A percentile compares a stretch with the other conserved stretches of the same genome.
Evolutionary conservation across 805 yeast species (phyloP).

Genomic region (Teunomyces kruisii): DNA sequence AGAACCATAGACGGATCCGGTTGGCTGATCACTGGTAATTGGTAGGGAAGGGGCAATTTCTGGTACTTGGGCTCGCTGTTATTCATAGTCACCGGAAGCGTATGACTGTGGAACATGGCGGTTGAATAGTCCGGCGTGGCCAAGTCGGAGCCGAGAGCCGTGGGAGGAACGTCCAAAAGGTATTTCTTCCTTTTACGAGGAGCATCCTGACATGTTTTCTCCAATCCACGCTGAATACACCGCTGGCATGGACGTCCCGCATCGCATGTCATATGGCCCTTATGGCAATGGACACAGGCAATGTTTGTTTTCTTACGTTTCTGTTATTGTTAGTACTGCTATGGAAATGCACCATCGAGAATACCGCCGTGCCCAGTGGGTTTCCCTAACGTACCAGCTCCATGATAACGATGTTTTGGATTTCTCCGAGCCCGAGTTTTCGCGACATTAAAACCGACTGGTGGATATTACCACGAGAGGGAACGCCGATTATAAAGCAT

Average conservation of each 20-base stretch:
- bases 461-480: background rate
- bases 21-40: constrained; percentile 1
- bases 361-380: background rate
- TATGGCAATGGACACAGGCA: constrained; percentile 90
- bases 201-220: constrained; percentile 79
- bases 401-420: background rate
- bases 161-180: constrained; percentile 56
- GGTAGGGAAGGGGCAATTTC: constrained; percentile 1
- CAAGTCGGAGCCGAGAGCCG: background rate
- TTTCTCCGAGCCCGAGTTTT: constrained; percentile 1
- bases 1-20: background rate
- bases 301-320: constrained; percentile 66
- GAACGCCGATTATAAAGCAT: background rate
- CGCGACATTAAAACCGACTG: background rate
- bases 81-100: background rate
- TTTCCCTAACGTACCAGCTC: background rate
- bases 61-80: background rate
- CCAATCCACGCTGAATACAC: constrained; percentile 69
- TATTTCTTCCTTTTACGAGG: constrained; percentile 86
- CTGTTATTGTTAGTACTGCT: constrained; percentile 17
- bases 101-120: background rate
- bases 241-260: constrained; percentile 78
- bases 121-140: background rate
- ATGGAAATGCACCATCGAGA: background rate
- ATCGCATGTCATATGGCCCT: constrained; percentile 91